These are phyloP conservation scores for Trichosanthes cucumerina DNA, from an alignment of 306 rosid species.

Conservation along the genomic window DNA sequence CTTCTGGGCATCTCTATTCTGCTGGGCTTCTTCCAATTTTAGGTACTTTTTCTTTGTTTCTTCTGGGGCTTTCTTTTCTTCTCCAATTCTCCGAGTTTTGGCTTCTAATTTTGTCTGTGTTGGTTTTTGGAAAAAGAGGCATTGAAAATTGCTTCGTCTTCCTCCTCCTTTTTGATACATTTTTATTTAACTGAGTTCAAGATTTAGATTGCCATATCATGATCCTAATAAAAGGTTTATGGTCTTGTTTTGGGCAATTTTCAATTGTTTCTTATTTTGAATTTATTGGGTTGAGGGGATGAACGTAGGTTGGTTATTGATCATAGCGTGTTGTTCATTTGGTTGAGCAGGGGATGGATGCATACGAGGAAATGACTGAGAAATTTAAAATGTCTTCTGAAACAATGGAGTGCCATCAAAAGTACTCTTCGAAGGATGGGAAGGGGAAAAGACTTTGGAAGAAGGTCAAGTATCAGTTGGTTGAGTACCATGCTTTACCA, in stretches of 20 bases:
- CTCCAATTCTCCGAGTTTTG: neutral
- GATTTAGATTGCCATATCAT: neutral
- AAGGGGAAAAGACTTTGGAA: slow-evolving; percentile 74
- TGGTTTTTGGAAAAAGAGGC: neutral
- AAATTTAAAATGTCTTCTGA: slow-evolving; percentile 17
- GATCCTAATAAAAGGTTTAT: neutral
- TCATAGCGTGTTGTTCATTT: neutral
- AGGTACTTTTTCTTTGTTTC: slow-evolving; percentile 2
- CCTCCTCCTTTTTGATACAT: neutral
- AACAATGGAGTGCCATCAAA: slow-evolving; percentile 22
- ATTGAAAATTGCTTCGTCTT: neutral
- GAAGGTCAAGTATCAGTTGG: slow-evolving; percentile 87
- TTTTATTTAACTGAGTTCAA: neutral
- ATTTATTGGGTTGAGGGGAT: neutral
- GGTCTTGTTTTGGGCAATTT: neutral
- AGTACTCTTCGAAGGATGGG: slow-evolving; percentile 28
- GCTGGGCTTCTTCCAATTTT: slow-evolving; percentile 21
- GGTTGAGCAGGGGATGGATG: slow-evolving; percentile 23
- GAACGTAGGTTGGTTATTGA: neutral
- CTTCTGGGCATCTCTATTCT: slow-evolving; percentile 16
- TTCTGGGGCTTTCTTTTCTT: slow-evolving; percentile 5
- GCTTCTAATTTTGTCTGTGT: neutral
- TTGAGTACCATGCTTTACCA: slow-evolving; percentile 82
- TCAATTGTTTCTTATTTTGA: neutral
- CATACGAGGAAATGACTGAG: slow-evolving; percentile 7